A percentile compares a stretch with the other conserved stretches of the same genome.
These are phyloP conservation scores for Delphinella strobiligena DNA, from an alignment of 2,329 filamentous ascomycete species.

Conservation along the genomic window DNA sequence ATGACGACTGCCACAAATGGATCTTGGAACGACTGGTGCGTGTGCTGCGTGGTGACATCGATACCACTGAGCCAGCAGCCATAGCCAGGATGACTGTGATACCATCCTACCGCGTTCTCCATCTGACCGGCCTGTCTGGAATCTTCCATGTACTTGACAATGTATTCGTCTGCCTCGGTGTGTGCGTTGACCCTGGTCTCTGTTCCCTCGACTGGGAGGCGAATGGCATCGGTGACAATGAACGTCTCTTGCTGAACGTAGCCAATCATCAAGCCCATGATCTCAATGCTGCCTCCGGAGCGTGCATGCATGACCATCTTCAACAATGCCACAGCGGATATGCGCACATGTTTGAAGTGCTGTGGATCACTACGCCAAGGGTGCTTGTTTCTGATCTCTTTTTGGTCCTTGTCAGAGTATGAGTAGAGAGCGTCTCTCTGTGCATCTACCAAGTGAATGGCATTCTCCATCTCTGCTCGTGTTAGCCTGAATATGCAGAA, in stretches of 20 bases:
- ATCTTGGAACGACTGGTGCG: conserved; percentile 76
- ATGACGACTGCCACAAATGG: conserved; percentile 94
- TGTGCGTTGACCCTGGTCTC: conserved; percentile 96
- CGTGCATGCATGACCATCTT: conserved; percentile 99
- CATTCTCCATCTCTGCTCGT: conserved; percentile 70
- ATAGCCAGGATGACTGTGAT: conserved; percentile 94
- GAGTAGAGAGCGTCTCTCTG: conserved; percentile 83
- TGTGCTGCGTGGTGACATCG: conserved; percentile 77
- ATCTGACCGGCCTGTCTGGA: conserved; percentile 64
- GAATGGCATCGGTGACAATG: conserved; percentile 87
- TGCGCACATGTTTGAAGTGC: conserved; percentile 87
- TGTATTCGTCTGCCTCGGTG: conserved; percentile 92
- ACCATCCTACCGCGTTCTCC: conserved; percentile 96
- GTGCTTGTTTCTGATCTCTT: conserved; percentile 47
- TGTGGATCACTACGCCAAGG: conserved; percentile 72
- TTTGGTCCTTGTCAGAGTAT: conserved; percentile 60
- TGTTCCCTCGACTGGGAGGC: conserved; percentile 92
- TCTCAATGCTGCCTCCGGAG: conserved; percentile 81
- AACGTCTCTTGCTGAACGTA: conserved; percentile 78
- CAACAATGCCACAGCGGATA: conserved; percentile 83
- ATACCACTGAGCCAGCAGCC: conserved; percentile 97
- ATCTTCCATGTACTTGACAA: conserved; percentile 70
- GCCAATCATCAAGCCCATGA: conserved; percentile 98
- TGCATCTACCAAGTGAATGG: conserved; percentile 66
- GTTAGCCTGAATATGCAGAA: conserved; percentile 3